phyloP scores from a whole-genome alignment of 345 rosid genomes.

The Excoecaria agallocha region DNA sequence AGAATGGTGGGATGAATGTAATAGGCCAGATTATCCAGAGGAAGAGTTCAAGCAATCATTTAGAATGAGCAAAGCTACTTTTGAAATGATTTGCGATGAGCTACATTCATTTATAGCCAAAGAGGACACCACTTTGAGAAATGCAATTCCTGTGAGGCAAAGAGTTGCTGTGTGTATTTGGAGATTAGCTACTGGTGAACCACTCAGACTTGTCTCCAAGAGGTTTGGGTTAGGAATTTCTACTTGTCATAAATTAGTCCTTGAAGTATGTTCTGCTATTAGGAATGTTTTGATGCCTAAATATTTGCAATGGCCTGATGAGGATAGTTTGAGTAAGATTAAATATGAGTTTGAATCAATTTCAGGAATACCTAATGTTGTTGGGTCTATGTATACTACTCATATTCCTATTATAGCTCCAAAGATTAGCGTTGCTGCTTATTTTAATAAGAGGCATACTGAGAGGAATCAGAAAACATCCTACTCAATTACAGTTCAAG shows the following conservation, averaged over 20 bases:
- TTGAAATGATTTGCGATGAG: conserved; percentile 78
- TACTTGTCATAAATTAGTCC: conserved; percentile 72
- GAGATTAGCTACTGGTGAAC: conserved; percentile 83
- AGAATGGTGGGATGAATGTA: conserved; percentile 97
- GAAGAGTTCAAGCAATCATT: conserved; percentile 76
- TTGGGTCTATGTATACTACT: conserved; percentile 77
- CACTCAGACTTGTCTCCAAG: conserved; percentile 64
- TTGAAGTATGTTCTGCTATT: conserved; percentile 76
- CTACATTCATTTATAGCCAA: conserved; percentile 74
- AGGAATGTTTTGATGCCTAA: conserved; percentile 73
- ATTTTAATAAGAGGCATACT: conserved; percentile 71
- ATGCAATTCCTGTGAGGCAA: conserved; percentile 88
- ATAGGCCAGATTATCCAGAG: conserved; percentile 65
- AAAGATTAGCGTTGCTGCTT: conserved; percentile 66
- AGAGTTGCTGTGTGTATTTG: conserved; percentile 93
- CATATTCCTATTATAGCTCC: conserved; percentile 87
- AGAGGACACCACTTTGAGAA: conserved; percentile 80
- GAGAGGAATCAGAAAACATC: conserved; percentile 81
- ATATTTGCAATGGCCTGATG: conserved; percentile 76
- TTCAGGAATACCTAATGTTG: conserved; percentile 67
- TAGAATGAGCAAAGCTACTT: conserved; percentile 76
- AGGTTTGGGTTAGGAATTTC: conserved; percentile 80
- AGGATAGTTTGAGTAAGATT: conserved; percentile 38
- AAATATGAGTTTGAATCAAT: conserved; percentile 45
- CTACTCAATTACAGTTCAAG: conserved; percentile 70